Evolutionary conservation across 176 grass and related monocot species (phyloP).

Genomic region (Ensete glaucum): DNA sequence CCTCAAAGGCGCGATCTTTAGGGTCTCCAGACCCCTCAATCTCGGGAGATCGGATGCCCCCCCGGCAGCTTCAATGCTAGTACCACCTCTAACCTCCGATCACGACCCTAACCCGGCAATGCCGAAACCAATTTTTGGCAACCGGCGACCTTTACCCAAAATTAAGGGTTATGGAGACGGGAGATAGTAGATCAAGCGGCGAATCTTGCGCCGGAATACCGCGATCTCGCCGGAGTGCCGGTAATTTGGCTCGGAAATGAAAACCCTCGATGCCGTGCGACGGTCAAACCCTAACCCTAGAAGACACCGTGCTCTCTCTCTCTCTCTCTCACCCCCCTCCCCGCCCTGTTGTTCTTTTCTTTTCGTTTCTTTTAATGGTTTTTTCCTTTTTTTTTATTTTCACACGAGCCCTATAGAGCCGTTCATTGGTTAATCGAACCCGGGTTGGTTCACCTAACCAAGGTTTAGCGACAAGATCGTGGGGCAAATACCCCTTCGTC

Average conservation of each 20-base stretch:
- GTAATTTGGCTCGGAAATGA: constrained; percentile 5
- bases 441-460: background rate
- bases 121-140: background rate
- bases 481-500: background rate
- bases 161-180: too few relatives aligned
- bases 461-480: background rate
- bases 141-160: background rate
- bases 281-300: constrained; percentile 19
- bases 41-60: background rate
- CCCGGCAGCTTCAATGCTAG: background rate
- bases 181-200: background rate
- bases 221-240: constrained; percentile 17
- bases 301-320: background rate
- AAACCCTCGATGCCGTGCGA: constrained; percentile 12
- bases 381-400: background rate
- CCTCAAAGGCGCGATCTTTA: background rate
- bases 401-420: background rate
- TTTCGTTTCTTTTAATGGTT: background rate
- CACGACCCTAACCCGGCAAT: background rate
- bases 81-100: background rate
- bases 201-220: constrained; percentile 16
- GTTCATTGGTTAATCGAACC: background rate
- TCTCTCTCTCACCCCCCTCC: background rate
- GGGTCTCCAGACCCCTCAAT: background rate
- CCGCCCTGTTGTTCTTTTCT: background rate